phyloP scores from a whole-genome alignment of 2,329 filamentous ascomycete species.

The Ceratocystis lukuohia region DNA sequence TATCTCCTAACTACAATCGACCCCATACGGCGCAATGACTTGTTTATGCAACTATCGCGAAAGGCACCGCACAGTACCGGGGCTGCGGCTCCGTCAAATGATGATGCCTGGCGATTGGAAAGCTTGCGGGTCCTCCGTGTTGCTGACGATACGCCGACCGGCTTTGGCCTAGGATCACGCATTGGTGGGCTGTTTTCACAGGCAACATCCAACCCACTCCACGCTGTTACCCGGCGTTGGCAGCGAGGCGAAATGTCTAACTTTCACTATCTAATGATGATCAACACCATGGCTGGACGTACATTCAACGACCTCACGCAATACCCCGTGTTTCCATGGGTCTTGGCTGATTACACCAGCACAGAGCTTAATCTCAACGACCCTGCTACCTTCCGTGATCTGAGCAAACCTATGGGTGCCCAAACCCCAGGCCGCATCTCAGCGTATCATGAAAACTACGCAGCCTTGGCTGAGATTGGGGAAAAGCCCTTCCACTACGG shows the following conservation, averaged over 20 bases:
- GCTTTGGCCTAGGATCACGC: conserved; percentile 46
- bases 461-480: conserved; percentile 79
- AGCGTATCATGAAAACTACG: conserved; percentile 73
- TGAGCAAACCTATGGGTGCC: conserved; percentile 93
- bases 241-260: conserved; percentile 91
- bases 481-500: conserved; percentile 94
- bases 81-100: conserved; percentile 45
- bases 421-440: conserved; percentile 64
- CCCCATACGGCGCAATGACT: conserved; percentile 58
- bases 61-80: conserved; percentile 69
- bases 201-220: conserved; percentile 55
- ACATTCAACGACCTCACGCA: conserved; percentile 98
- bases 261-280: conserved; percentile 96
- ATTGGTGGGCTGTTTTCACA: conserved; percentile 75
- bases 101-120: conserved; percentile 87
- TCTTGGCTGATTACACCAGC: conserved; percentile 89
- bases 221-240: conserved; percentile 66
- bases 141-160: conserved; percentile 15
- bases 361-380: conserved; percentile 79
- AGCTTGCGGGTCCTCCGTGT: conserved; percentile 49
- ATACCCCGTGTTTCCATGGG: conserved; percentile 96
- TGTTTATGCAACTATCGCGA: conserved; percentile 60
- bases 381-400: conserved; percentile 72
- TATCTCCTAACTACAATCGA: conserved; percentile 82
- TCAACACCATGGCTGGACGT: conserved; percentile 92